phyloP scores from a whole-genome alignment of 2,329 filamentous ascomycete genomes.

The Canariomyces notabilis region DNA sequence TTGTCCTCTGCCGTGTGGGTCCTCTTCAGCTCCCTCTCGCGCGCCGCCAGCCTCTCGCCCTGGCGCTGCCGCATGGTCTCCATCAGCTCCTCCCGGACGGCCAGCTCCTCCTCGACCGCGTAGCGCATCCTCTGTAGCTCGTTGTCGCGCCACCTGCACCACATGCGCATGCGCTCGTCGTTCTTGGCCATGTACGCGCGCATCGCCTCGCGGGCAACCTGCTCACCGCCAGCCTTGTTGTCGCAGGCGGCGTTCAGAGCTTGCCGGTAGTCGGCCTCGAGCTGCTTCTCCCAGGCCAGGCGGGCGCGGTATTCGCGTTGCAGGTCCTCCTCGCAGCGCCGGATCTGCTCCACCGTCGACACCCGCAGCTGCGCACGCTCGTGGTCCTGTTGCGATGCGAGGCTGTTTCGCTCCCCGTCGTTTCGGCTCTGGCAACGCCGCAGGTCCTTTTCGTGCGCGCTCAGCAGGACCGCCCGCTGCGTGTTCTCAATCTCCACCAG shows the following conservation, averaged over 20 bases:
- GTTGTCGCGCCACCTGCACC: constrained; percentile 38
- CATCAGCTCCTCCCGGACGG: constrained; percentile 39
- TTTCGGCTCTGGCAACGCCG: constrained; percentile 25
- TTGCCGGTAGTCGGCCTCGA: constrained; percentile 41
- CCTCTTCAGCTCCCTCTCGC: constrained; percentile 30
- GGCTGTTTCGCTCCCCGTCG: constrained; percentile 23
- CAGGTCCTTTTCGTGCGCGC: constrained; percentile 36
- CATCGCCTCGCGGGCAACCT: constrained; percentile 32
- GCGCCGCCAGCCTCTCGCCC: constrained; percentile 25
- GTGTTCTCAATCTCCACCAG: constrained; percentile 39
- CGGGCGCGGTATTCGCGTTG: constrained; percentile 39
- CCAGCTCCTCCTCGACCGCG: constrained; percentile 36
- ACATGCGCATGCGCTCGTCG: constrained; percentile 37
- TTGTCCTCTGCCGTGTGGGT: constrained; percentile 39
- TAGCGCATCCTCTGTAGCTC: constrained; percentile 36
- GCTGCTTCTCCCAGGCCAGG: constrained; percentile 35
- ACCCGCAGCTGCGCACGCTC: constrained; percentile 30
- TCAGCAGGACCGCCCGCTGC: constrained; percentile 37
- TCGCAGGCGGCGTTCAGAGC: constrained; percentile 38
- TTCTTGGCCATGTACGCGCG: constrained; percentile 35
- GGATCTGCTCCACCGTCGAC: constrained; percentile 28
- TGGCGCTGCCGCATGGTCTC: constrained; percentile 34
- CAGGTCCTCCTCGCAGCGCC: constrained; percentile 32
- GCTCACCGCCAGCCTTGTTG: constrained; percentile 30
- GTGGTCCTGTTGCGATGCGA: constrained; percentile 31